phyloP scores from a whole-genome alignment of 2,329 filamentous ascomycete genomes.

The Neophaeococcomyces aloes region DNA sequence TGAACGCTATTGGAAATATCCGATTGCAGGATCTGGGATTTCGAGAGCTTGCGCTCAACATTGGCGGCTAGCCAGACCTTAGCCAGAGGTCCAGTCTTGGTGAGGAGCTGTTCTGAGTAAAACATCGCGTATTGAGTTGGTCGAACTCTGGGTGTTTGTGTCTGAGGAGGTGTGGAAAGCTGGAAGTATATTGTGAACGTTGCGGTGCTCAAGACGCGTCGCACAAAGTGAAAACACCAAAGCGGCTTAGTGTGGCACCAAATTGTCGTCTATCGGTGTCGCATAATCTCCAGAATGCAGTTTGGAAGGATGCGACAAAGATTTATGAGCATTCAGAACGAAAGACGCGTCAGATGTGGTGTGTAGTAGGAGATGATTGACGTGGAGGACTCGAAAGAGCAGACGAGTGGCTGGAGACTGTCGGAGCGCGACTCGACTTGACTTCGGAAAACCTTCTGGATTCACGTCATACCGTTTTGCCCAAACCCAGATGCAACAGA shows the following conservation, averaged over 20 bases:
- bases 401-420: neutral
- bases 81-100: conserved; percentile 93
- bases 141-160: neutral
- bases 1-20: conserved; percentile 92
- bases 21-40: conserved; percentile 87
- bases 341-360: conserved; percentile 1
- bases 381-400: no score
- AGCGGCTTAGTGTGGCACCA: neutral
- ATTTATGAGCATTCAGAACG: neutral
- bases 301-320: neutral
- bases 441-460: no score
- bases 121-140: conserved; percentile 55
- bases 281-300: neutral
- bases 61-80: conserved; percentile 98
- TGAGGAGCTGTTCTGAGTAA: conserved; percentile 89
- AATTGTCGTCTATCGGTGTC: neutral
- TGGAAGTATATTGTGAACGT: neutral
- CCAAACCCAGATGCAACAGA: no score
- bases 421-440: neutral
- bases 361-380: conserved; percentile 2
- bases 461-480: no score
- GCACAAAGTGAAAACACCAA: neutral
- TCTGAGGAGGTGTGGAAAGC: neutral
- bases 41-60: conserved; percentile 94
- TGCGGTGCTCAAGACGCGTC: neutral